These are phyloP conservation scores for Mortierella claussenii DNA, from an alignment of 192 early-diverging fungal species.

Conservation along the genomic window DNA sequence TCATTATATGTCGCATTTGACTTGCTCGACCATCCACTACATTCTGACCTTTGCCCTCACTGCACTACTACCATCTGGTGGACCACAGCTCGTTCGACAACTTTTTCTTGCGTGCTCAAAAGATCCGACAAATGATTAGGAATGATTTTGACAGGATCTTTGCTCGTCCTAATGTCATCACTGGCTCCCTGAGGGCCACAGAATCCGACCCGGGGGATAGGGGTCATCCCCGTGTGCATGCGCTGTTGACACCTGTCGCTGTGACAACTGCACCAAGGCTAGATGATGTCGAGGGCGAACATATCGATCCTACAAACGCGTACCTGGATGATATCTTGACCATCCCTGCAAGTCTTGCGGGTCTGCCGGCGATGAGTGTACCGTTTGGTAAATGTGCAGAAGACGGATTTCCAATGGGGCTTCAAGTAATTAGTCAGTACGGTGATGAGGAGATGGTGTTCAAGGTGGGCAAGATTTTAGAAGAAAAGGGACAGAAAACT, in stretches of 20 bases:
- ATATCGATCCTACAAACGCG: conserved; percentile 57
- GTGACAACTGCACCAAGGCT: conserved; percentile 77
- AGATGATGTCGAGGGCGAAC: conserved; percentile 24
- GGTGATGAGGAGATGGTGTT: conserved; percentile 79
- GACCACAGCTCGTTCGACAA: conserved; percentile 67
- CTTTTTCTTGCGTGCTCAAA: conserved; percentile 86
- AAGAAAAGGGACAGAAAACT: conserved; percentile 21
- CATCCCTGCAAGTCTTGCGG: conserved; percentile 88
- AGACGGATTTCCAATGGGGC: conserved; percentile 75
- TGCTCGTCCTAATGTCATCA: conserved; percentile 67
- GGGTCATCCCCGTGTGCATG: conserved; percentile 63
- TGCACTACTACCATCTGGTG: conserved; percentile 7
- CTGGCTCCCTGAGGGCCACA: neutral
- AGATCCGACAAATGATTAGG: conserved; percentile 80
- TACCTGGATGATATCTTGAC: conserved; percentile 93
- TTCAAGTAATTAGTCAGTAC: conserved; percentile 90
- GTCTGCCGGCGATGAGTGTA: conserved; percentile 77
- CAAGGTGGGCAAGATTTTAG: conserved; percentile 55
- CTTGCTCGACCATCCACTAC: no score
- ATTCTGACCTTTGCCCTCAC: no score
- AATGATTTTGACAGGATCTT: conserved; percentile 84
- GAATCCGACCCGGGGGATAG: conserved; percentile 10
- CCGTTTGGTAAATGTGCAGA: conserved; percentile 59
- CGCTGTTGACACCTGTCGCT: conserved; percentile 83
- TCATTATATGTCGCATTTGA: no score